Evolutionary conservation across 345 rosid species (phyloP).

Genomic region (Boechera stricta): DNA sequence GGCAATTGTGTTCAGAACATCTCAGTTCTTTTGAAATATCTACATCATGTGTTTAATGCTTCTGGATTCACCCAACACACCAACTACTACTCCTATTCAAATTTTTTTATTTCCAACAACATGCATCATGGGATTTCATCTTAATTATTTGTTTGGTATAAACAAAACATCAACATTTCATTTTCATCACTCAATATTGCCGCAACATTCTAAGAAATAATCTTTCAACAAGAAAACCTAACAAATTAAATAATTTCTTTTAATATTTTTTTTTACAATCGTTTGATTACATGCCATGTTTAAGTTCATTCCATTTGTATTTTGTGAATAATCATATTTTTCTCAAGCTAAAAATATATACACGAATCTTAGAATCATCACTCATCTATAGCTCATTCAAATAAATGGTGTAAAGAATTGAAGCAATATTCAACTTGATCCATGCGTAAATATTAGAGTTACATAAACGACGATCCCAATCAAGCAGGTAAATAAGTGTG

Average conservation of each 20-base stretch:
- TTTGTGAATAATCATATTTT: too few relatives aligned
- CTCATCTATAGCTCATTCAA: not conserved
- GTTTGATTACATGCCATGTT: not conserved
- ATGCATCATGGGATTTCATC: not conserved
- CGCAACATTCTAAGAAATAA: not conserved
- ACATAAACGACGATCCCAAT: slow-evolving; percentile 5
- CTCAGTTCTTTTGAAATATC: not conserved
- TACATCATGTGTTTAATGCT: slow-evolving; percentile 13
- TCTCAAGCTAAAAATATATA: too few relatives aligned
- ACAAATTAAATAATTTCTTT: not conserved
- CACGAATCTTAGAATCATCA: too few relatives aligned
- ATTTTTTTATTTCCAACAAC: not conserved
- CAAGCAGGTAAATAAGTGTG: slow-evolving; percentile 34
- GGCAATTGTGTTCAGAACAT: not conserved
- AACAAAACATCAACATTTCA: slow-evolving; percentile 14
- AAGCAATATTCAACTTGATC: not conserved
- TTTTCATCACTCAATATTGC: slow-evolving; percentile 17
- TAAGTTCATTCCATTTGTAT: too few relatives aligned
- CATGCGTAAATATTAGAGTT: not conserved
- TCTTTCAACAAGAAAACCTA: not conserved
- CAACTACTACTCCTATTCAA: slow-evolving; percentile 11
- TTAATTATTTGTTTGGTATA: slow-evolving; percentile 2
- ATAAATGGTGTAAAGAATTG: not conserved
- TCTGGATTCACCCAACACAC: slow-evolving; percentile 18
- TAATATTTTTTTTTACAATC: not conserved